phyloP scores from a whole-genome alignment of 345 rosid genomes.

The sweet orange (Citrus sinensis) region DNA sequence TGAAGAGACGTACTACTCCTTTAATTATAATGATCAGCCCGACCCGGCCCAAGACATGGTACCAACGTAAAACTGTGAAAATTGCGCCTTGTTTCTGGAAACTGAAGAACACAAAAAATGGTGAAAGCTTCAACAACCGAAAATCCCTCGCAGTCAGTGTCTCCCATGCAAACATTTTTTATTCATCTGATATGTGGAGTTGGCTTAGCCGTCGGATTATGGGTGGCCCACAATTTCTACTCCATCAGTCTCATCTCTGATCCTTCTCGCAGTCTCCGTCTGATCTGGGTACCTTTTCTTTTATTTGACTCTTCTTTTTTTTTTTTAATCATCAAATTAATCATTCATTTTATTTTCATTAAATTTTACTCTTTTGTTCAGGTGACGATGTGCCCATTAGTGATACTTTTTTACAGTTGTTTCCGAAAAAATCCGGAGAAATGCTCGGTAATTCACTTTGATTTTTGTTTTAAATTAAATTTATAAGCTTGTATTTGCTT shows the following conservation, averaged over 20 bases:
- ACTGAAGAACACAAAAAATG: neutral
- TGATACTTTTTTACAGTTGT: conserved; percentile 53
- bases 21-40: too few relatives aligned
- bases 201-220: conserved; percentile 41
- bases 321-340: neutral
- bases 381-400: conserved; percentile 47
- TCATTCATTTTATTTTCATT: neutral
- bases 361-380: conserved; percentile 14
- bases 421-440: conserved; percentile 47
- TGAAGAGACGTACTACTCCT: too few relatives aligned
- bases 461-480: neutral
- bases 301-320: neutral
- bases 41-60: neutral
- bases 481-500: neutral
- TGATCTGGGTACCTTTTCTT: conserved; percentile 45
- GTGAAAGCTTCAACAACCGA: neutral
- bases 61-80: neutral
- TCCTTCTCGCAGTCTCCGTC: conserved; percentile 53
- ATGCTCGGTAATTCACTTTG: conserved; percentile 44
- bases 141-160: conserved; percentile 12
- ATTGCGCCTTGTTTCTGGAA: neutral
- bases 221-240: conserved; percentile 42
- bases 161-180: conserved; percentile 22
- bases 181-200: conserved; percentile 44
- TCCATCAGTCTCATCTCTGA: conserved; percentile 57